Percentiles rank a stretch among this genome's conserved stretches.
phyloP scores from a whole-genome alignment of 106 monocot genomes.

The Hemerocallis citrina region DNA sequence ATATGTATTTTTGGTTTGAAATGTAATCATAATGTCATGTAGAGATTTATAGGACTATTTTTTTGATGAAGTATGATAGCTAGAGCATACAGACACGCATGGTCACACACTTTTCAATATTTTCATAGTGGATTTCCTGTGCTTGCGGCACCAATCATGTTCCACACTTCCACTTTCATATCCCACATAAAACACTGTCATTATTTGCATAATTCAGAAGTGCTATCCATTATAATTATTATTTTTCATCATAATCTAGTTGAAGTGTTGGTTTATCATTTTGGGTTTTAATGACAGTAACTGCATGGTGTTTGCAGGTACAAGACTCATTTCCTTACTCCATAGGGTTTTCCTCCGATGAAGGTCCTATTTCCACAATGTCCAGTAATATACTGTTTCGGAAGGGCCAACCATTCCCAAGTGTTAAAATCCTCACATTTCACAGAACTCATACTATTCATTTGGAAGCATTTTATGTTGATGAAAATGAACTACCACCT shows the following conservation, averaged over 20 bases:
- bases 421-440: slow-evolving; percentile 73
- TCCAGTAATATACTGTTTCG: slow-evolving; percentile 55
- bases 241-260: neutral
- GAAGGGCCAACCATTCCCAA: slow-evolving; percentile 68
- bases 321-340: slow-evolving; percentile 77
- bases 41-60: too few species aligned
- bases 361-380: slow-evolving; percentile 43
- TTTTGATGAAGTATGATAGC: too few species aligned
- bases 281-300: neutral
- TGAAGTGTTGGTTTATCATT: neutral
- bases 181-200: too few species aligned
- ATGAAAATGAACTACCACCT: slow-evolving; percentile 58
- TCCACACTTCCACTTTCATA: too few species aligned
- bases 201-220: slow-evolving; percentile 1
- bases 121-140: too few species aligned
- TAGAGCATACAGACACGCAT: too few species aligned
- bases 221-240: neutral
- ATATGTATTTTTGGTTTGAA: too few species aligned
- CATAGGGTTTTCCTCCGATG: slow-evolving; percentile 52
- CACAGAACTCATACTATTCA: slow-evolving; percentile 37
- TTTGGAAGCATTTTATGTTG: slow-evolving; percentile 75
- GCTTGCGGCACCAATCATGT: too few species aligned
- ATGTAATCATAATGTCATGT: too few species aligned
- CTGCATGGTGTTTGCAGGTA: slow-evolving; percentile 41
- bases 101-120: too few species aligned